These are phyloP conservation scores for Rhizomucor pusillus DNA, from an alignment of 371 early-diverging fungal species.

Conservation along the genomic window DNA sequence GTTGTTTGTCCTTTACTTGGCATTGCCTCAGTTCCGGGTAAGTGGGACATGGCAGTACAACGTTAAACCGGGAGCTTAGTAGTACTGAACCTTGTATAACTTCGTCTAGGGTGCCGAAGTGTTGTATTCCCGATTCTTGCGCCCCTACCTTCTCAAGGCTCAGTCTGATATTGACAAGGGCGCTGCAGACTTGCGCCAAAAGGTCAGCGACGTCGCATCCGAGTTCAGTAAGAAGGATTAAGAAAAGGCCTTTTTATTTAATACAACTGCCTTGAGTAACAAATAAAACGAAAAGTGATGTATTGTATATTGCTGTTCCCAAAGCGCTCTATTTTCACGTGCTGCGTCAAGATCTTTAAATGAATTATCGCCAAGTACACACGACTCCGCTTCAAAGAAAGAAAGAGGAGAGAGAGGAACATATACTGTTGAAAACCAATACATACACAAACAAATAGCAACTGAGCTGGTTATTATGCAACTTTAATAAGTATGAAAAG, in stretches of 20 bases:
- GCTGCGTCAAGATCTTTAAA: too few relatives aligned
- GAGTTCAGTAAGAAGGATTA: constrained; percentile 17
- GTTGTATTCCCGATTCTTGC: constrained; percentile 42
- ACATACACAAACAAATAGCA: too few relatives aligned
- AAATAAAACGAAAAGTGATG: too few relatives aligned
- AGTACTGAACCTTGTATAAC: constrained; percentile 4
- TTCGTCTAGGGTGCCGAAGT: constrained; percentile 43
- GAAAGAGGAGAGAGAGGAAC: too few relatives aligned
- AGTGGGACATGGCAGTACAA: constrained; percentile 12
- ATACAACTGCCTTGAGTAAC: too few relatives aligned
- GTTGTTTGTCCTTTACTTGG: constrained; percentile 78
- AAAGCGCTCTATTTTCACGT: too few relatives aligned
- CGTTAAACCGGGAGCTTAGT: background rate
- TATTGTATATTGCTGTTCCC: too few relatives aligned
- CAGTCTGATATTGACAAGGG: constrained; percentile 20
- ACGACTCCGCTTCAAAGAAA: too few relatives aligned
- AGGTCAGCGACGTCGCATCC: constrained; percentile 26
- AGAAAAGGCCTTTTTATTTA: background rate
- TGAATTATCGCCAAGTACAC: too few relatives aligned
- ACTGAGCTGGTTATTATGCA: too few relatives aligned
- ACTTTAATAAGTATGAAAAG: too few relatives aligned
- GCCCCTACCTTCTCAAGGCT: constrained; percentile 36
- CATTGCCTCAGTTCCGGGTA: constrained; percentile 77
- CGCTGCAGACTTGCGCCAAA: constrained; percentile 13
- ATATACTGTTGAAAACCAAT: too few relatives aligned